Conservation (phyloP, 2,329 filamentous ascomycete species). For the Verticillium dahliae region DNA sequence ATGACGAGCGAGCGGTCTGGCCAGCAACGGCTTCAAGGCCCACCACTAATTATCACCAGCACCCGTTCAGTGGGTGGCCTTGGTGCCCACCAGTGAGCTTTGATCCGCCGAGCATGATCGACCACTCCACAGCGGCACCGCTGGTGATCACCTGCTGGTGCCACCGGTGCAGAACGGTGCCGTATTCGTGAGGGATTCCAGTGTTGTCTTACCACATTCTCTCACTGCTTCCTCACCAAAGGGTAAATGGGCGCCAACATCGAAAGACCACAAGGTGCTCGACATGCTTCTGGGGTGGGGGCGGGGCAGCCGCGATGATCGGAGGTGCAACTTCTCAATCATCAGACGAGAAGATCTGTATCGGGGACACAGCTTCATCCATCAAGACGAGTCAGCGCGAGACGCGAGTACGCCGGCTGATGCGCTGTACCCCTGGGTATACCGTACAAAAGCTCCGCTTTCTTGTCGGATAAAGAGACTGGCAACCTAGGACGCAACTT, state of each 20-base stretch:
- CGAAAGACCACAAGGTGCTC: neutral
- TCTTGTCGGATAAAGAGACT: neutral
- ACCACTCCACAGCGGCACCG: conserved; percentile 2
- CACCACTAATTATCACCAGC: neutral
- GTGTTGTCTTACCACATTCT: neutral
- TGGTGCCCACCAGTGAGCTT: neutral
- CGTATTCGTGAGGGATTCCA: conserved; percentile 3
- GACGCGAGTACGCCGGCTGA: neutral
- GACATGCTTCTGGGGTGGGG: neutral
- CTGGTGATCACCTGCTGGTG: conserved; percentile 11
- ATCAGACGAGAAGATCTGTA: neutral
- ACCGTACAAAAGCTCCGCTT: neutral
- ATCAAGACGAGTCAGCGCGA: neutral
- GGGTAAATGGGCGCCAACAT: neutral
- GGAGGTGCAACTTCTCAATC: neutral
- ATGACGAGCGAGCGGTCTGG: neutral
- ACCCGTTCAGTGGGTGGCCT: neutral
- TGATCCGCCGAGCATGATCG: neutral
- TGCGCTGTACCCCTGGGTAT: neutral
- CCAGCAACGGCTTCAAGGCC: neutral
- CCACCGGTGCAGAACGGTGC: conserved; percentile 3
- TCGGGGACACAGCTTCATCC: neutral
- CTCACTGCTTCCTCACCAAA: neutral
- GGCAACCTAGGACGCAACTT: neutral
- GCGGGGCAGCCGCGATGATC: neutral